Base-by-base conservation (phyloP, 768 basidiomycete genomes). In the Hericium rajendrae region DNA sequence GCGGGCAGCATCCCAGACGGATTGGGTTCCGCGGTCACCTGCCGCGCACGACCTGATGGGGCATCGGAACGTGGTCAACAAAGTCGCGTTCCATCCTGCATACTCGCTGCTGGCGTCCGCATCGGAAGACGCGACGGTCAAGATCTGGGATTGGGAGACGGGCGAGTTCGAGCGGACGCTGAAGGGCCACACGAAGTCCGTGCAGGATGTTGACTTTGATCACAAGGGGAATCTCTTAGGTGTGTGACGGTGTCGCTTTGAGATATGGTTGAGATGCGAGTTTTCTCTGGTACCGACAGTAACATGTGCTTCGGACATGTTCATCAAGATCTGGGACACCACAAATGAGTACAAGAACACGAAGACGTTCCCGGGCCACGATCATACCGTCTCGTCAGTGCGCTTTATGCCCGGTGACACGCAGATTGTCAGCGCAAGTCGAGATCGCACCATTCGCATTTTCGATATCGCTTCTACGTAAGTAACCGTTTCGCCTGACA, bases 131-230 rank as follows among this genome's bases (percentile, higher is more conserved):
- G 67, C 76, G 46, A 81, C 72, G 20, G 69, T 83, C 53, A 82
- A 82, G 69, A 72, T 82, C 5, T 83, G 81, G 80, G 82, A 83
- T 61, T 83, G 80, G 80, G 81, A 82, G 66, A 76, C 75, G 13
- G 82, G 82, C 40, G 81, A 82, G 55, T 75, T 81, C 59, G 81
- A 83, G 66, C 64, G 78, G 59, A 83, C 82, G 40, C 65, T 82
- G 26, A 82, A 82, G 63, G 80, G 81, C 4, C 82, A 84, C 67
- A 83, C 82, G 20, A 78, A 78, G 62, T 73, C 73, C 15, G 79
- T 84, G 6, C 76, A 72, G 58, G 81, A 82, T 65, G 75, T 78
- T n/a, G 80, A 82, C 55, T 83, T 75, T 61, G 80, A 82, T 66
- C 69, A 71, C 20, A 80, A 78, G 65, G 81, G 81, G 8, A 74